Evolutionary conservation across 345 rosid genomes (phyloP), one percentile per base, ranked within the genome.

Genomic region (Excoecaria agallocha): DNA sequence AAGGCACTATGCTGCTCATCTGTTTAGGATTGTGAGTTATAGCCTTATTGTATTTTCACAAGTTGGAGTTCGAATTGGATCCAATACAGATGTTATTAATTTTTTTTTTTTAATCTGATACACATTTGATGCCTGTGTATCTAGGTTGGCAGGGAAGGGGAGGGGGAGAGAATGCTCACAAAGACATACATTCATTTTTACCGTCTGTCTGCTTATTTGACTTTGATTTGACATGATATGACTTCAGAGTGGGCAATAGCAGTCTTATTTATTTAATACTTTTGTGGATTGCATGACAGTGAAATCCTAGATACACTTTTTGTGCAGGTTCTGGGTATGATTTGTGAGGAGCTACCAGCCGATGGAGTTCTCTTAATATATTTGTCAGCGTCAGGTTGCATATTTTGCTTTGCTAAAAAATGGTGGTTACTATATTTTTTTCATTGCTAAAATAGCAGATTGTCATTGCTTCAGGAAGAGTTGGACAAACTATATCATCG

Each of bases 311-410:
- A 60, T 72, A 60, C 41, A 41, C 63, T 72, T 43, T 49, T 65
- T 74, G 60, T 66, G 81, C 83, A 94, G 97, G 97, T 94, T 77
- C 82, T 94, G 83, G 95, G 97, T 54, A 94, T 91, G 52, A 86
- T 87, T 71, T 86, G 88, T 77, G 97, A 91, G 83, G 97, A 94
- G 87, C 92, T 92, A 41, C 90, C 94, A 48, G 78, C 87, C 61
- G 93, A 92, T 81, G 97, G 97, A 46, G 81, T 94, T 78, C 87
- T 94, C 59, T 82, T 94, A 66, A 50, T 94, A 82, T 94, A 91
- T 83, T 83, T 92, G 75, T 94, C 97, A 74, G 98, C 95, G 78
- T 88, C 97, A 79, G 98, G 98, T 94, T 73, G 69, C 71, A 30
- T 67, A 46, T 66, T 45, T 49, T 70, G 62, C 49, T 37, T 77